Evolutionary conservation across 1,139 yeast genomes (phyloP).

Genomic region (Meyerozyma sp.): DNA sequence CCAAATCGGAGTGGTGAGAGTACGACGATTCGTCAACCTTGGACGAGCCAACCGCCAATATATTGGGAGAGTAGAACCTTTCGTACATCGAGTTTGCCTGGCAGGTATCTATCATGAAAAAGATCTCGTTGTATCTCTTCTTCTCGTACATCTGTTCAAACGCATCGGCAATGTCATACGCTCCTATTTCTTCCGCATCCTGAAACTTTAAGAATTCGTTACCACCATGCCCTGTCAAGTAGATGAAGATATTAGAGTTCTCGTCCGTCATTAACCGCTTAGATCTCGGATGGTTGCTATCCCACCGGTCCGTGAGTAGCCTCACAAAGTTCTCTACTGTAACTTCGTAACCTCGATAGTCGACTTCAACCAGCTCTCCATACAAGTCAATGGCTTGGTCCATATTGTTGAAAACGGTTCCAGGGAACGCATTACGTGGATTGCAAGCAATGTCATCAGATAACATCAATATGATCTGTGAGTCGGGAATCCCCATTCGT

Average conservation of each 20-base stretch:
- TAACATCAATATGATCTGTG: conserved; percentile 92
- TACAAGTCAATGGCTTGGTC: conserved; percentile 92
- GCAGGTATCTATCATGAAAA: conserved; percentile 97
- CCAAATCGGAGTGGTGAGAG: conserved; percentile 93
- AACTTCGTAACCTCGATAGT: conserved; percentile 95
- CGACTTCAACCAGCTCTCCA: conserved; percentile 94
- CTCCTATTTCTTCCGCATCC: conserved; percentile 96
- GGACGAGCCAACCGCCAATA: conserved; percentile 92
- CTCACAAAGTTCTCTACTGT: conserved; percentile 94
- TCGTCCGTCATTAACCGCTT: conserved; percentile 90
- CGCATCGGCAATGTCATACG: conserved; percentile 95
- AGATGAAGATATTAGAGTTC: conserved; percentile 86
- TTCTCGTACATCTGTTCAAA: conserved; percentile 96
- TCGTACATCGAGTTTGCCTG: conserved; percentile 98
- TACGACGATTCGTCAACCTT: conserved; percentile 84
- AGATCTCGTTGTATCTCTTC: conserved; percentile 88
- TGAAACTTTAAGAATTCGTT: conserved; percentile 95
- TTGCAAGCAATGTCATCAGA: conserved; percentile 97
- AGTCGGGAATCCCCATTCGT: conserved; percentile 93
- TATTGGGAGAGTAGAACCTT: conserved; percentile 86
- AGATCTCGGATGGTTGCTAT: conserved; percentile 86
- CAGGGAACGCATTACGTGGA: conserved; percentile 93
- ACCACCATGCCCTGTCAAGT: conserved; percentile 98
- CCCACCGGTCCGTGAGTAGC: conserved; percentile 91
- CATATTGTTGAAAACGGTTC: conserved; percentile 90